These are phyloP conservation scores for Umbilicaria muhlenbergii DNA, from an alignment of 495 filamentous ascomycete genomes.

Conservation along the genomic window DNA sequence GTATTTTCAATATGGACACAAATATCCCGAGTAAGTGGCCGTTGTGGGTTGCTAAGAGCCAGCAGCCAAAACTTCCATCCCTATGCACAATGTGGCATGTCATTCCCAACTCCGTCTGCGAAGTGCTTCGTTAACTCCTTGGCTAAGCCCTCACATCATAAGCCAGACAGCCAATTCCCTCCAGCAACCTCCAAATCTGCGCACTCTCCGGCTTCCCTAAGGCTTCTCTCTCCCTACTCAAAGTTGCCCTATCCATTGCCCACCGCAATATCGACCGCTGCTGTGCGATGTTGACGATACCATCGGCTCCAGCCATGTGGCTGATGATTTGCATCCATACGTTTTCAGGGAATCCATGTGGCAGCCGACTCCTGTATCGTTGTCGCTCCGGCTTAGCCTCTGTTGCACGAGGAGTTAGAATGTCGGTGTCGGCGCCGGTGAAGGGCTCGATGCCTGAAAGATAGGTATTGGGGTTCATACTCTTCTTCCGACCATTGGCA, in stretches of 20 bases:
- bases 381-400: too few species aligned
- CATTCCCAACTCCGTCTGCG: too few species aligned
- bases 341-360: slow-evolving; percentile 15
- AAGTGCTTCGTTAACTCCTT: too few species aligned
- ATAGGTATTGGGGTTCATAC: background rate
- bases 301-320: slow-evolving; percentile 16
- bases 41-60: too few species aligned
- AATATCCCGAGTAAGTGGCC: too few species aligned
- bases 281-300: slow-evolving; percentile 20
- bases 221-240: slow-evolving; percentile 16
- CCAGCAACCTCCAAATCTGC: slow-evolving; percentile 22
- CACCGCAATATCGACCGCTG: slow-evolving; percentile 17
- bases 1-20: too few species aligned
- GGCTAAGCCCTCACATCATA: slow-evolving; percentile 14
- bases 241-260: slow-evolving; percentile 14
- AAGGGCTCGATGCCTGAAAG: background rate
- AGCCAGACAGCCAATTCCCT: slow-evolving; percentile 18
- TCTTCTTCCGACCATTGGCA: slow-evolving; percentile 9
- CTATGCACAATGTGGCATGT: too few species aligned
- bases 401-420: background rate
- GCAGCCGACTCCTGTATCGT: slow-evolving; percentile 7
- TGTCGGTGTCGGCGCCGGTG: background rate
- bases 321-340: slow-evolving; percentile 23
- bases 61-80: too few species aligned
- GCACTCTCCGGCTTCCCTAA: slow-evolving; percentile 14